Evolutionary conservation across 768 basidiomycete genomes (phyloP), one percentile per base, ranked within the genome.

Genomic region (Hydnum rufescens): DNA sequence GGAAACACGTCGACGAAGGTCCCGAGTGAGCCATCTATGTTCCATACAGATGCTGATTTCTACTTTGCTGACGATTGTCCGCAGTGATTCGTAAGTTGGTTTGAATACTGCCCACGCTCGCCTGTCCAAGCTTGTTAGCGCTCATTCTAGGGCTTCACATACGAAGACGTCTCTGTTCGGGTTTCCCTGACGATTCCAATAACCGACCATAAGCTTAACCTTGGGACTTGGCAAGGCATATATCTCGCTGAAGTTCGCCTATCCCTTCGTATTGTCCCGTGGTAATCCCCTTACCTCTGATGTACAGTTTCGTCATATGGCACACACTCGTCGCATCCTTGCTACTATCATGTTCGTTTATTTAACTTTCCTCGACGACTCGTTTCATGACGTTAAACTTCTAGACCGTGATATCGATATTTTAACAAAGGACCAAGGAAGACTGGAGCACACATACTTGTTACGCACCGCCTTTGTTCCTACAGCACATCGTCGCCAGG

Each of bases 1-100:
- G 89, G 88, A 67, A 68, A 34, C 90, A 95, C 64, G 85, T 78
- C 0, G 87, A 89, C 61, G 90, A 96, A 69, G 89, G 88, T 22
- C 83, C 80, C 44, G 89, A 93, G 87, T 89, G 62, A 67, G 80
- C 67, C 16, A 46, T 25, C 55, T 23, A 42, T 29, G 53, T 23
- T 31, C 36, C 25, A 19, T 34, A 34, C 23, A 32, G 32, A 53
- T 29, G 6, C 6, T 32, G 32, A 50, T 50, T 31, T 32, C 16
- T 16, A 8, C 49, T 5, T 32, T 50, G 5, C 32, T 5, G 13
- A n/a, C n/a, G n/a, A n/a, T n/a, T 32, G 8, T 5, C 8, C 13
- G 6, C 58, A 86, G 82, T 63, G 83, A 86, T 65, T 87, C 83
- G 82, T 82, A 63, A 70, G 78, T 56, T 18, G 30, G 18, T 16